These are phyloP conservation scores for Colletotrichum gloeosporioides DNA, from an alignment of 2,329 filamentous ascomycete genomes.

Conservation along the genomic window DNA sequence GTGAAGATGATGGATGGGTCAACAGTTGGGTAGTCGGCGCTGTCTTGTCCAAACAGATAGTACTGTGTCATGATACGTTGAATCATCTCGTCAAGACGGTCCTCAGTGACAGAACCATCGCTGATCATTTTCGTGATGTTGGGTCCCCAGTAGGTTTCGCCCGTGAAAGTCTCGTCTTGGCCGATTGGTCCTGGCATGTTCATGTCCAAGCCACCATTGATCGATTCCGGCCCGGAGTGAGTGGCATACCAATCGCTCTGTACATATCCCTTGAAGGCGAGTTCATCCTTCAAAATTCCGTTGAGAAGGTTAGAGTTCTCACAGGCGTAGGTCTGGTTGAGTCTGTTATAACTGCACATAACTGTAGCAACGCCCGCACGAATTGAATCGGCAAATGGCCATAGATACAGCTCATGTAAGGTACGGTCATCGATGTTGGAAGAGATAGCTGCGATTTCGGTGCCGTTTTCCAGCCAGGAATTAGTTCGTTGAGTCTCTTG, in stretches of 20 bases:
- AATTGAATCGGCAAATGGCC: constrained; percentile 74
- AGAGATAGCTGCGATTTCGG: constrained; percentile 57
- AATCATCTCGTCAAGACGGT: constrained; percentile 71
- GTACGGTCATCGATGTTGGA: constrained; percentile 69
- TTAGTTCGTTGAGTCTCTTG: constrained; percentile 64
- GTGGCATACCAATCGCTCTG: constrained; percentile 77
- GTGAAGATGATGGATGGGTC: constrained; percentile 9
- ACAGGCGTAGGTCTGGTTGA: constrained; percentile 73
- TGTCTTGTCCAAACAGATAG: constrained; percentile 61
- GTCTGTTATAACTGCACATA: constrained; percentile 78
- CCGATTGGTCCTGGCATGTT: constrained; percentile 72
- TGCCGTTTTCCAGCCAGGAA: constrained; percentile 46
- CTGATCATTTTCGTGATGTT: constrained; percentile 60
- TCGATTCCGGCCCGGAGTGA: constrained; percentile 71
- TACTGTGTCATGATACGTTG: constrained; percentile 67
- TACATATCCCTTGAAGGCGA: constrained; percentile 71
- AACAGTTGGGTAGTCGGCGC: constrained; percentile 47
- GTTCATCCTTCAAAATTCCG: constrained; percentile 70
- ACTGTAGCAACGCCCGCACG: constrained; percentile 68
- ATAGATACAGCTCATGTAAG: constrained; percentile 70
- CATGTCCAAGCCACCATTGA: constrained; percentile 78
- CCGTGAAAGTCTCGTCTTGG: constrained; percentile 43
- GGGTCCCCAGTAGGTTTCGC: constrained; percentile 66
- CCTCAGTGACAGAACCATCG: constrained; percentile 61
- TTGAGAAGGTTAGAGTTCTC: constrained; percentile 67